Percentiles rank a stretch among this genome's conserved stretches.
Evolutionary conservation across 2,329 filamentous ascomycete species (phyloP).

Genomic region (Helminthosporium solani): DNA sequence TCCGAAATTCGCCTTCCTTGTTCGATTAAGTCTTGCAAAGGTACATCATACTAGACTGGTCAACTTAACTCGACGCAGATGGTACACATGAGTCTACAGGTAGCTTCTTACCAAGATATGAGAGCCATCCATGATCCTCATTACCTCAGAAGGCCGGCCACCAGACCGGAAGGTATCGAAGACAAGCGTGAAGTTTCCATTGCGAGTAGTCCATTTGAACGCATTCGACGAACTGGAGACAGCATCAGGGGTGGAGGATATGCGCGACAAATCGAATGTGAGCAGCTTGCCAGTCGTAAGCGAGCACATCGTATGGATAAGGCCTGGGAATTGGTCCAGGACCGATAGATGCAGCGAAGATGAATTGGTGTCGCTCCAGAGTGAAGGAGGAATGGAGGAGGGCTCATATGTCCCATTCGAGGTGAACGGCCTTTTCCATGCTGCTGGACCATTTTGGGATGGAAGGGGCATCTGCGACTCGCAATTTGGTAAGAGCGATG

Average conservation of each 20-base stretch:
- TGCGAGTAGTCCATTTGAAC: conserved; percentile 34
- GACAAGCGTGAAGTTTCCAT: conserved; percentile 30
- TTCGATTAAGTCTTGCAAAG: conserved; percentile 23
- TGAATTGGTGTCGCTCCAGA: conserved; percentile 4
- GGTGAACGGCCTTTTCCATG: background rate
- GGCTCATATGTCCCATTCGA: background rate
- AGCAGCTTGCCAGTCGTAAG: conserved; percentile 21
- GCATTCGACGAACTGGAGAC: conserved; percentile 15
- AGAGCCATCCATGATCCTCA: conserved; percentile 45
- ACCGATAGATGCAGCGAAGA: background rate
- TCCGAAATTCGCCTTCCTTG: conserved; percentile 20
- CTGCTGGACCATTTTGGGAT: background rate
- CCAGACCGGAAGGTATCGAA: conserved; percentile 34
- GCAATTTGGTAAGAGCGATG: background rate
- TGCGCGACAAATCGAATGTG: conserved; percentile 31
- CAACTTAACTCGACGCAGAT: background rate
- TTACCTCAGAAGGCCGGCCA: conserved; percentile 26
- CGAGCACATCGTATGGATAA: conserved; percentile 1
- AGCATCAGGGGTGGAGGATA: conserved; percentile 37
- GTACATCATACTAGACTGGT: conserved; percentile 10
- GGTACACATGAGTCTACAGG: background rate
- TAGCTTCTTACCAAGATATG: conserved; percentile 44
- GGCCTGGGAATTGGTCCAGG: conserved; percentile 9
- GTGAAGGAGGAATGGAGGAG: background rate
- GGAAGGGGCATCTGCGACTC: conserved; percentile 18